These are phyloP conservation scores for Schoenoplectus triqueter DNA, from an alignment of 202 grass and related monocot species.

Conservation along the genomic window DNA sequence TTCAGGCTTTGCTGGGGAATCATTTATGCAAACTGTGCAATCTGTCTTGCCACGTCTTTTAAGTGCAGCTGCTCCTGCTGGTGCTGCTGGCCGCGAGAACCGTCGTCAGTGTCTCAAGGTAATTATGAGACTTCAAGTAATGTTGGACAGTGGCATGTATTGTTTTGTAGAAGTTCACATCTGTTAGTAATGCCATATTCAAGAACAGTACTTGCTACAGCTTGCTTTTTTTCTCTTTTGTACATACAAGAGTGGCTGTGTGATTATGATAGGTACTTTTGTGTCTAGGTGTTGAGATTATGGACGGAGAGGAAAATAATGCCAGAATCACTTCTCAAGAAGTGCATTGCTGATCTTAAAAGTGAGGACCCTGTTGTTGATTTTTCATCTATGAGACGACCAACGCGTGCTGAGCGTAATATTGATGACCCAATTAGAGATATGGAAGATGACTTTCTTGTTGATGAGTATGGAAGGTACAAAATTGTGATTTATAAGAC, in stretches of 20 bases:
- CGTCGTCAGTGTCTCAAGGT: slow-evolving; percentile 97
- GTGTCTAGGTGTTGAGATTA: slow-evolving; percentile 80
- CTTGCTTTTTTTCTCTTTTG: slow-evolving; percentile 12
- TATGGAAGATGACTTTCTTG: slow-evolving; percentile 87
- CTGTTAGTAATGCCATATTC: not conserved
- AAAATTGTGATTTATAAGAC: slow-evolving; percentile 31
- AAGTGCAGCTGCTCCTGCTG: slow-evolving; percentile 82
- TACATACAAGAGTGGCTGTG: not conserved
- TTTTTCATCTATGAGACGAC: slow-evolving; percentile 53
- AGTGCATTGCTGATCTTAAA: slow-evolving; percentile 77
- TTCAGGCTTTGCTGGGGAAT: slow-evolving; percentile 72
- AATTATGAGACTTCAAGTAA: slow-evolving; percentile 31
- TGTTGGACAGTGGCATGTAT: not conserved
- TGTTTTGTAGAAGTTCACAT: not conserved
- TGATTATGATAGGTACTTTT: slow-evolving; percentile 25
- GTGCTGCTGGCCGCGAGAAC: slow-evolving; percentile 86
- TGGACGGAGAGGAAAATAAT: slow-evolving; percentile 99
- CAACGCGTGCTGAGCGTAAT: slow-evolving; percentile 85
- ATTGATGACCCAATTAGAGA: slow-evolving; percentile 98
- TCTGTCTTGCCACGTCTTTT: slow-evolving; percentile 81
- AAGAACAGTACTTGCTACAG: not conserved
- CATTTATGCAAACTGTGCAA: slow-evolving; percentile 81
- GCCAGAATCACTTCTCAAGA: slow-evolving; percentile 76
- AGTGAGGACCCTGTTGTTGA: slow-evolving; percentile 59
- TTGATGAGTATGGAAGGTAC: slow-evolving; percentile 99